Base-by-base conservation (phyloP, 805 yeast species). In the Nematodospora valgi region DNA sequence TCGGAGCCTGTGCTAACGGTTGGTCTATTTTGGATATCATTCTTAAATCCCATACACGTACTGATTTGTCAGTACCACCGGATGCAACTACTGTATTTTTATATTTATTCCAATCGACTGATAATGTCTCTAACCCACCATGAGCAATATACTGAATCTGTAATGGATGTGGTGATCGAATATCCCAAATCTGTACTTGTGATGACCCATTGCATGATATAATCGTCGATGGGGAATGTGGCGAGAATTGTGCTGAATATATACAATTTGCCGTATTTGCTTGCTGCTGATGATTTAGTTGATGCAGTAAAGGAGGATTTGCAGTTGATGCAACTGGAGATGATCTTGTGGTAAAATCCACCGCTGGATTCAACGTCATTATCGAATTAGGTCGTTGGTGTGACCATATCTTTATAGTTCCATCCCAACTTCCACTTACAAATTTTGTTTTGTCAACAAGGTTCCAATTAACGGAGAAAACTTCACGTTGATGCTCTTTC, bases 41-140 rank as follows among this genome's bases (percentile, higher is more conserved):
- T 41, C 98, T 70, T 30, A 86, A 57, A 55, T 91, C 98, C 96
- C 97, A 91, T 4, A 88, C 67, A 43, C 86, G 76, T 29, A 89
- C 75, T 15, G 80, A 64, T 51, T 85, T 85, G 55, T 91, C 98
- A 6, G 91, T 94, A n/a, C 96, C 95, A 3, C 86, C 93, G 0
- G 95, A 78, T 4, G 96, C 95, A 4, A 91, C 63, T 0, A 87
- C 74, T 2, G 81, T 72, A 2, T 87, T 73, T 49, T 86, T 72
- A 58, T 93, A 91, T 56, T 89, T 89, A 61, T 91, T 93, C 81
- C 88, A 89, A 64, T 91, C 98, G 41, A 88, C 75, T 2, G 83
- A 65, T 30, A 93, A 67, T 6, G 85, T 70, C 54, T 91, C 98
- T 32, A 86, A 69, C 2, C 95, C 95, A 12, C 79, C 74, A 51